A percentile compares a stretch with the other conserved stretches of the same genome.
Evolutionary conservation across 495 filamentous ascomycete species (phyloP).

Genomic region (Tuber calosporum): DNA sequence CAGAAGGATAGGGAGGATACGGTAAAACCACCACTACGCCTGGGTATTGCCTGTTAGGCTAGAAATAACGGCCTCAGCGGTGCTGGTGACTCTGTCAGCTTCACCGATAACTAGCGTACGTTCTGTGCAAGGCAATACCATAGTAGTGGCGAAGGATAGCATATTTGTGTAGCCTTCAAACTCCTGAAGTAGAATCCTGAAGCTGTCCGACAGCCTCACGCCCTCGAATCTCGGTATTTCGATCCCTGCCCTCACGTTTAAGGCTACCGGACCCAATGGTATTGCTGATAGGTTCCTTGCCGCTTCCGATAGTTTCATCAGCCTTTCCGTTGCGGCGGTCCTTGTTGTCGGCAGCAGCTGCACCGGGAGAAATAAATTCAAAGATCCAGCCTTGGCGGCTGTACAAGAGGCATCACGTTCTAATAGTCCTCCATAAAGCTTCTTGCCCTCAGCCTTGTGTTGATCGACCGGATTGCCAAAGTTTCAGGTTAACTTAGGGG

Average conservation of each 20-base stretch:
- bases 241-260: conserved; percentile 63
- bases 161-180: conserved; percentile 21
- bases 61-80: conserved; percentile 61
- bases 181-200: conserved; percentile 63
- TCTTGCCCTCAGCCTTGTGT: conserved; percentile 51
- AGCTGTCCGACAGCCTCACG: conserved; percentile 81
- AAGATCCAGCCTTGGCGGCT: conserved; percentile 61
- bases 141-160: not conserved
- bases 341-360: conserved; percentile 62
- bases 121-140: not conserved
- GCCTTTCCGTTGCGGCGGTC: conserved; percentile 65
- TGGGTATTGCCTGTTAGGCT: conserved; percentile 63
- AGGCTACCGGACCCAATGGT: conserved; percentile 66
- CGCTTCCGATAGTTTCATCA: conserved; percentile 80
- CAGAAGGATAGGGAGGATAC: not conserved
- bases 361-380: conserved; percentile 64
- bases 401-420: conserved; percentile 66
- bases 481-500: not conserved
- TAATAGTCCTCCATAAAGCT: conserved; percentile 53
- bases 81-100: conserved; percentile 63
- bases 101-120: conserved; percentile 34
- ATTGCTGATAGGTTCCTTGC: conserved; percentile 75
- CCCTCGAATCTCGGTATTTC: conserved; percentile 72
- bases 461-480: conserved; percentile 39
- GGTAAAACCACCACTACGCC: conserved; percentile 47